Conservation (phyloP, 2,329 filamentous ascomycete genomes). For the Xylaria sp. region DNA sequence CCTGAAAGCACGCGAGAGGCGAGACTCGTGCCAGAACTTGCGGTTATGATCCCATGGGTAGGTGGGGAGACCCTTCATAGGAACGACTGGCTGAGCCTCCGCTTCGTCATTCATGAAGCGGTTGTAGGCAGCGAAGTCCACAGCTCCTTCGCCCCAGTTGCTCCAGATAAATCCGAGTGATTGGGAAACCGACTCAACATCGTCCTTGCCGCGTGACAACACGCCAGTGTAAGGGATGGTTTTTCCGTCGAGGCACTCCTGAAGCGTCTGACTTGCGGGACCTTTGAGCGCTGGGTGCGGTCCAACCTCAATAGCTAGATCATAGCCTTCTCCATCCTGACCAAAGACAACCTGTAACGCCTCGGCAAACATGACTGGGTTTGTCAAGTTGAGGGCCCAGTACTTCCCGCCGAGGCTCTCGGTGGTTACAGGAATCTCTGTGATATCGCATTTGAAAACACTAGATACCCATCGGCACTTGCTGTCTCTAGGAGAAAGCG, state of each 20-base stretch:
- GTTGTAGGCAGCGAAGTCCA: neutral
- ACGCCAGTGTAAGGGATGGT: constrained; percentile 8
- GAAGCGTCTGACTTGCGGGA: constrained; percentile 5
- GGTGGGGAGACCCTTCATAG: constrained; percentile 2
- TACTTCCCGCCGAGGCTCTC: constrained; percentile 23
- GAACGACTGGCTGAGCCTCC: neutral
- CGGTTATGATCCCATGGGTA: constrained; percentile 7
- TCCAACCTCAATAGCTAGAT: constrained; percentile 33
- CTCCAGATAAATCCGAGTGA: neutral
- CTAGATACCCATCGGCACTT: constrained; percentile 17
- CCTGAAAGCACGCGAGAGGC: neutral
- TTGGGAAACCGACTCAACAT: constrained; percentile 3
- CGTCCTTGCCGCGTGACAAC: constrained; percentile 24
- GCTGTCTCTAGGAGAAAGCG: neutral
- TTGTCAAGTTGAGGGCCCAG: constrained; percentile 32
- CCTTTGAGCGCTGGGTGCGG: constrained; percentile 37
- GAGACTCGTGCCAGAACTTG: constrained; percentile 8
- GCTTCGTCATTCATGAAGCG: constrained; percentile 6
- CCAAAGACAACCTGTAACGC: constrained; percentile 10
- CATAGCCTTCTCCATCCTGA: neutral
- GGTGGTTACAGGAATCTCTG: neutral
- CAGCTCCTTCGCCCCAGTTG: constrained; percentile 1
- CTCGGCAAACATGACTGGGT: constrained; percentile 36
- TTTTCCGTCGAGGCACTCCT: neutral
- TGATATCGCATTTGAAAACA: constrained; percentile 3